phyloP scores from a whole-genome alignment of 2,329 filamentous ascomycete species.

The Cadophora gregata region DNA sequence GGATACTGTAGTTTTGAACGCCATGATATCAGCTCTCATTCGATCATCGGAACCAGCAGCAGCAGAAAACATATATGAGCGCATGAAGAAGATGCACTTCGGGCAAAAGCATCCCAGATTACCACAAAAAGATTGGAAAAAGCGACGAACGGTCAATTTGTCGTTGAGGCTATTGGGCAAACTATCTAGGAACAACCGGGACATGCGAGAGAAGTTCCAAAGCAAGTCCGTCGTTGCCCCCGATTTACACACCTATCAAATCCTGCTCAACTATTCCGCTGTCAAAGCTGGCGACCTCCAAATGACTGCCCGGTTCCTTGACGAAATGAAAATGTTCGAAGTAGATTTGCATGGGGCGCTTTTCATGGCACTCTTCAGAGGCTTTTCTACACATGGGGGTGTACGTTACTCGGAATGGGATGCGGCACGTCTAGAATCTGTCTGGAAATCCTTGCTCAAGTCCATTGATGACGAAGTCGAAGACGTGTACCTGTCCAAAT shows the following conservation, averaged over 20 bases:
- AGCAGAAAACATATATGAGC: conserved; percentile 80
- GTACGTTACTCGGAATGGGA: conserved; percentile 74
- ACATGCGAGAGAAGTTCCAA: conserved; percentile 62
- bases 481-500: conserved; percentile 60
- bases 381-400: conserved; percentile 77
- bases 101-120: conserved; percentile 35
- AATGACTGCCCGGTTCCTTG: conserved; percentile 72
- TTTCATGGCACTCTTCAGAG: conserved; percentile 82
- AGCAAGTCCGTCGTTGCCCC: conserved; percentile 70
- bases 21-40: conserved; percentile 80
- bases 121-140: conserved; percentile 46
- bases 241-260: conserved; percentile 78
- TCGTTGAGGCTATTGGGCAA: conserved; percentile 63
- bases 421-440: conserved; percentile 66
- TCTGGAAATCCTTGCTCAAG: conserved; percentile 69
- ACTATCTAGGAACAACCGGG: conserved; percentile 60
- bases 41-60: conserved; percentile 76
- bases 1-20: conserved; percentile 86
- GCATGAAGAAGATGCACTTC: conserved; percentile 69
- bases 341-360: conserved; percentile 76
- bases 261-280: conserved; percentile 79
- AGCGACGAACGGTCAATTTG: conserved; percentile 51
- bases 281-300: conserved; percentile 72
- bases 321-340: conserved; percentile 77
- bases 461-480: conserved; percentile 54